phyloP scores from a whole-genome alignment of 129 eudicot genomes.

The Artemisia tridentata region DNA sequence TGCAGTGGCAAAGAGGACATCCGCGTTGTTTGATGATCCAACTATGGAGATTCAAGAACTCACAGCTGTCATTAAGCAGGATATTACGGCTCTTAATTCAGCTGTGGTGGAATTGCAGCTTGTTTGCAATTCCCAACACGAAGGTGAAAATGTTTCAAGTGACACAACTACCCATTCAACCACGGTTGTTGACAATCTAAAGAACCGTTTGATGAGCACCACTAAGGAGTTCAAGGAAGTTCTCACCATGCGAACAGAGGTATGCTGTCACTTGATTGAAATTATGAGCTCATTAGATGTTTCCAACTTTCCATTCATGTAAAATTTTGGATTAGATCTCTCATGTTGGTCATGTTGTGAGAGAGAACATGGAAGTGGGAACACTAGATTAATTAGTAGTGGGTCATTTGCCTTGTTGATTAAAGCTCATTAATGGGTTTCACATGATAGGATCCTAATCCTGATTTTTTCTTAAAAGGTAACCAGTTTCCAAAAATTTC shows the following conservation, averaged over 20 bases:
- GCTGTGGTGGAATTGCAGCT: constrained; percentile 21
- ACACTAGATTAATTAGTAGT: too few species aligned
- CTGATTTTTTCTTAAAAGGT: too few species aligned
- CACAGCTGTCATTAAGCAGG: constrained; percentile 17
- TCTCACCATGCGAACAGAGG: constrained; percentile 97
- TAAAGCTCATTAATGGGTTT: too few species aligned
- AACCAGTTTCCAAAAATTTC: too few species aligned
- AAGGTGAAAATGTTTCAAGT: constrained; percentile 19
- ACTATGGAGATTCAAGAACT: constrained; percentile 17
- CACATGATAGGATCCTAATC: too few species aligned
- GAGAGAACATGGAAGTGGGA: too few species aligned
- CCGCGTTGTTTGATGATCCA: constrained; percentile 10
- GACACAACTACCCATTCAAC: constrained; percentile 17
- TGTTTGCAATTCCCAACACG: constrained; percentile 18
- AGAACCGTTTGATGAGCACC: constrained; percentile 84
- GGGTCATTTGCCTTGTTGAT: too few species aligned
- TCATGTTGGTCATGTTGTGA: too few species aligned
- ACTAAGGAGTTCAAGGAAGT: constrained; percentile 97
- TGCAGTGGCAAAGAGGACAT: constrained; percentile 16
- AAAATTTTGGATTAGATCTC: too few species aligned
- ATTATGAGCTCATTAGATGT: too few species aligned
- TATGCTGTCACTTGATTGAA: constrained; percentile 6
- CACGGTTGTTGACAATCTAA: constrained; percentile 71
- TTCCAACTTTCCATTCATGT: too few species aligned
- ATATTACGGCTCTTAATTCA: constrained; percentile 17